Percentiles rank a stretch among this genome's conserved stretches.
phyloP scores from a whole-genome alignment of 2,329 filamentous ascomycete genomes.

The Mollisiaceae sp. region DNA sequence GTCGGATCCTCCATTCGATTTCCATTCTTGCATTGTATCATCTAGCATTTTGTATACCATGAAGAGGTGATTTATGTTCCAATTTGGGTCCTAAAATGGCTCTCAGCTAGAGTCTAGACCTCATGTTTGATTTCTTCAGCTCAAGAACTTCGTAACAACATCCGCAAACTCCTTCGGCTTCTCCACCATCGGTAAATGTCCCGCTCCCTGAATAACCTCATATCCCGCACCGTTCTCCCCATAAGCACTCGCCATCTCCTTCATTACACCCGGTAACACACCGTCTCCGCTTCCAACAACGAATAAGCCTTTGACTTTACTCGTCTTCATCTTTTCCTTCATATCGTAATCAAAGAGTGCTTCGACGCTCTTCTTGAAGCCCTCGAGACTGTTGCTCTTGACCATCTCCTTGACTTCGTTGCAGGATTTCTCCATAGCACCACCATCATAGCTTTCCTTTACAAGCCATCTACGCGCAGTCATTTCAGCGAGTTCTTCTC shows the following conservation, averaged over 20 bases:
- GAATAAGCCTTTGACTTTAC: conserved; percentile 66
- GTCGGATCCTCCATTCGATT: too few species aligned
- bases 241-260: conserved; percentile 66
- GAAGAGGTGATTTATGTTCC: too few species aligned
- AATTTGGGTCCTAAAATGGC: too few species aligned
- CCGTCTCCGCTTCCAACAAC: conserved; percentile 77
- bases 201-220: conserved; percentile 70
- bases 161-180: conserved; percentile 70
- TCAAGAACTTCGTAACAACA: conserved; percentile 63
- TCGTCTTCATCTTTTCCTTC: conserved; percentile 57
- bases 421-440: conserved; percentile 52
- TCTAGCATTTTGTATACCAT: too few species aligned
- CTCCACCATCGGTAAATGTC: conserved; percentile 87
- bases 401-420: conserved; percentile 72
- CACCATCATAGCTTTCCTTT: conserved; percentile 59
- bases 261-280: conserved; percentile 79
- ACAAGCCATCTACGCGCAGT: conserved; percentile 82
- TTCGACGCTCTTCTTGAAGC: conserved; percentile 70
- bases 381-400: conserved; percentile 68
- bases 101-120: too few species aligned
- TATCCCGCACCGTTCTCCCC: conserved; percentile 62
- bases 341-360: conserved; percentile 77
- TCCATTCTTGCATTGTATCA: too few species aligned
- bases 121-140: not conserved
- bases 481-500: conserved; percentile 66